phyloP scores from a whole-genome alignment of 306 rosid genomes.

The Albizia julibrissin region DNA sequence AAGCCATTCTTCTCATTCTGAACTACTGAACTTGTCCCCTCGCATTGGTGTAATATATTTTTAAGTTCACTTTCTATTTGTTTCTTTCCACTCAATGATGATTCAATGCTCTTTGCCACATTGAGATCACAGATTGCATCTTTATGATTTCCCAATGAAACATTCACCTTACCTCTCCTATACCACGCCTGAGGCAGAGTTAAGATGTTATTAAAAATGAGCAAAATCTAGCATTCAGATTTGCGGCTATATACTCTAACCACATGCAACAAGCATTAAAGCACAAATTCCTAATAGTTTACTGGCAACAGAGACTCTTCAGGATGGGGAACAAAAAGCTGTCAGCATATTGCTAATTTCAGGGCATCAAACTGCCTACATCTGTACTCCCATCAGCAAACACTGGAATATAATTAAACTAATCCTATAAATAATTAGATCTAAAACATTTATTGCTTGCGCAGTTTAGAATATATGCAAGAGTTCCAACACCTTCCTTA shows the following conservation, averaged over 20 bases:
- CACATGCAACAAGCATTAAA: conserved; percentile 7
- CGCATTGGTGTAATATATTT: conserved; percentile 44
- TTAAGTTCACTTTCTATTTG: conserved; percentile 72
- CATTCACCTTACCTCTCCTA: conserved; percentile 78
- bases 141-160: conserved; percentile 56
- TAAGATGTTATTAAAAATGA: conserved; percentile 20
- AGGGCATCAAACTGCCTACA: conserved; percentile 7
- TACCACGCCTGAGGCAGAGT: conserved; percentile 74
- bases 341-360: neutral
- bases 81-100: conserved; percentile 59
- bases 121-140: conserved; percentile 70
- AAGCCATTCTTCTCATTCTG: conserved; percentile 41
- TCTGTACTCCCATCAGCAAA: neutral
- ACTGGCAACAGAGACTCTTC: conserved; percentile 10
- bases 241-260: conserved; percentile 14
- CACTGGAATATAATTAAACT: neutral
- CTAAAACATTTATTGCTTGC: neutral
- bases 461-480: neutral
- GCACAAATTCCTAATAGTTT: conserved; percentile 16
- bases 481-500: neutral
- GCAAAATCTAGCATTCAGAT: conserved; percentile 22
- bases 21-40: conserved; percentile 33
- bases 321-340: conserved; percentile 22
- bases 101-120: conserved; percentile 63
- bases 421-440: neutral